A percentile compares a stretch with the other conserved stretches of the same genome.
phyloP scores from a whole-genome alignment of 257 asterid species.

The Scutellaria barbata region DNA sequence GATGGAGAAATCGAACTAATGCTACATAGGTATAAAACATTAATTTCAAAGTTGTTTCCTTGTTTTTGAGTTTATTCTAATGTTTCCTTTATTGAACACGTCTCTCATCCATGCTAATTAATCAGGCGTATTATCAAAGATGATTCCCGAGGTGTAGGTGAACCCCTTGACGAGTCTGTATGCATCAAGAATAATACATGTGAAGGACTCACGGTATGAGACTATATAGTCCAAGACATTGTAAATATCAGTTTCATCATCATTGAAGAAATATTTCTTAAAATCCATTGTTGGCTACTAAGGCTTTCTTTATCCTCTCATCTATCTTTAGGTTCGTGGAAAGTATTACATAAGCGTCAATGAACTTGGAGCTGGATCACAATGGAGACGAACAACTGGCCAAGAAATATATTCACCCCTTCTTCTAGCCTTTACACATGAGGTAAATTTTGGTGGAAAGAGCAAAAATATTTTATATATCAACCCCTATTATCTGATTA shows the following conservation, averaged over 20 bases:
- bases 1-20: constrained; percentile 90
- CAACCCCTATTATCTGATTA: constrained; percentile 21
- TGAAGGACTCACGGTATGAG: constrained; percentile 72
- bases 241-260: too few relatives aligned
- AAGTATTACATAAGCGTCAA: constrained; percentile 62
- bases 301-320: background rate
- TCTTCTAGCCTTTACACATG: constrained; percentile 71
- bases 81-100: constrained; percentile 7
- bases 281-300: too few relatives aligned
- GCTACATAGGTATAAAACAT: constrained; percentile 72
- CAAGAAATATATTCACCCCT: constrained; percentile 94
- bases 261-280: too few relatives aligned
- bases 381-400: constrained; percentile 82
- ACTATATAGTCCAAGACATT: background rate
- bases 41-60: constrained; percentile 15
- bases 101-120: constrained; percentile 5
- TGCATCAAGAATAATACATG: constrained; percentile 49
- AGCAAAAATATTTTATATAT: background rate
- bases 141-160: constrained; percentile 70
- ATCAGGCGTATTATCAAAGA: constrained; percentile 68
- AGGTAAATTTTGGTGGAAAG: constrained; percentile 47
- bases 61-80: constrained; percentile 18
- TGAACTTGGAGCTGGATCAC: constrained; percentile 65
- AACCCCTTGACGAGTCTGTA: constrained; percentile 69
- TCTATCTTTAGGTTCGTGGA: constrained; percentile 69